Base-by-base conservation (phyloP, 768 basidiomycete species). In the Hirschioporus abietinus region DNA sequence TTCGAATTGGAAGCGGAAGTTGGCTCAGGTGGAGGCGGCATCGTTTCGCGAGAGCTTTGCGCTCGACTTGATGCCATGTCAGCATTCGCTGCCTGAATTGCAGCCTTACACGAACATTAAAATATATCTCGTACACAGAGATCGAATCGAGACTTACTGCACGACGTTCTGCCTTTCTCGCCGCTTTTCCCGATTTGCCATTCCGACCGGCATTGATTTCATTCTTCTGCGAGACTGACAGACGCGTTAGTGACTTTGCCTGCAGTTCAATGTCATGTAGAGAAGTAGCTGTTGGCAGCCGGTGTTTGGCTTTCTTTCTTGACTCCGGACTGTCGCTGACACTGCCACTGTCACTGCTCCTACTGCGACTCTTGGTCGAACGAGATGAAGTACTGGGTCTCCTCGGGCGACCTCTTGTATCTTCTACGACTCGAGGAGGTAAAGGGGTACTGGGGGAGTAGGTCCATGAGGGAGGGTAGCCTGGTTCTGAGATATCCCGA, bases 221-320 rank as follows among this genome's bases (percentile, higher is more conserved):
- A 30, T 30, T 30, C 30, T 30, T 30, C 42, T 52, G 42, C 20
- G 42, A 52, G 12, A 52, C 42, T 52, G 42, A 6, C 12, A 52
- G 20, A 2, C 42, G 42, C 12, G 30, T 30, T 8, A 52, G 20
- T 52, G 42, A 52, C 42, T 52, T 52, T 52, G 42, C 42, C 12
- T 52, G 42, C 42, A 52, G 20, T 52, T 52, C 42, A 52, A 52
- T 52, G 57, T 75, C 75, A 58, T 79, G 70, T 72, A 81, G 72
- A 15, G 82, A 77, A 23, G 78, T 80, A 17, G 82, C 74, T 18
- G 79, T 67, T 36, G 91, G 90, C 24, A 91, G 79, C 52, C 89
- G 84, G 73, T 91, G 89, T 57, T 89, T 81, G 12, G 87, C 77
- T 66, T 82, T 84, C 42, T 83, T 78, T 35, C 80, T 81, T 26